Conservation (phyloP, 768 basidiomycete genomes). For the Lentinula lateritia region DNA sequence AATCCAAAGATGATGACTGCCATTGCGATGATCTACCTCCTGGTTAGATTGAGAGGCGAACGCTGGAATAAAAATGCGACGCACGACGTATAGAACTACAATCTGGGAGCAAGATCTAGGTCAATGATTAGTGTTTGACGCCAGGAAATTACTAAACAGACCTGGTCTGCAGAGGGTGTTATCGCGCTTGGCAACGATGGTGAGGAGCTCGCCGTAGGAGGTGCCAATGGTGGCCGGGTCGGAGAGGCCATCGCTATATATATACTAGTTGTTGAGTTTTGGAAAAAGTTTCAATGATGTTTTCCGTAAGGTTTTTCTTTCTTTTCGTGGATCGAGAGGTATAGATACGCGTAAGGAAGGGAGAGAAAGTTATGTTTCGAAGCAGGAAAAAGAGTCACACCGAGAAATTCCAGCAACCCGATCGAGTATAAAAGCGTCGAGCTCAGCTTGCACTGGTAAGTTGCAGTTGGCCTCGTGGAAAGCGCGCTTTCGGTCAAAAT, state of each 20-base stretch:
- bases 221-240: slow-evolving; percentile 37
- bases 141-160: slow-evolving; percentile 27
- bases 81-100: slow-evolving; percentile 71
- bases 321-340: background rate
- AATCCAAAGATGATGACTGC: slow-evolving; percentile 82
- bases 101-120: slow-evolving; percentile 34
- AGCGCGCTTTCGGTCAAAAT: background rate
- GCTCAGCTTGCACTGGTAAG: background rate
- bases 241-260: slow-evolving; percentile 18
- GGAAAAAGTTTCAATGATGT: background rate
- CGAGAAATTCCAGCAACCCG: background rate
- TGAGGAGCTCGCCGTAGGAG: slow-evolving; percentile 32
- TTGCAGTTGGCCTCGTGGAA: background rate
- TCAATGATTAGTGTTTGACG: slow-evolving; percentile 4
- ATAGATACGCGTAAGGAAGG: background rate
- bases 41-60: background rate
- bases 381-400: no score
- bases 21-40: slow-evolving; percentile 69
- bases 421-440: background rate
- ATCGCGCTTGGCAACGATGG: slow-evolving; percentile 38
- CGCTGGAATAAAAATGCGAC: slow-evolving; percentile 21
- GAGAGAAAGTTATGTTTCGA: background rate
- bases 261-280: background rate
- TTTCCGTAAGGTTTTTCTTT: slow-evolving; percentile 6
- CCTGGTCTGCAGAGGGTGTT: slow-evolving; percentile 69